phyloP scores from a whole-genome alignment of 257 asterid genomes.

The Solanum chiquidenum region DNA sequence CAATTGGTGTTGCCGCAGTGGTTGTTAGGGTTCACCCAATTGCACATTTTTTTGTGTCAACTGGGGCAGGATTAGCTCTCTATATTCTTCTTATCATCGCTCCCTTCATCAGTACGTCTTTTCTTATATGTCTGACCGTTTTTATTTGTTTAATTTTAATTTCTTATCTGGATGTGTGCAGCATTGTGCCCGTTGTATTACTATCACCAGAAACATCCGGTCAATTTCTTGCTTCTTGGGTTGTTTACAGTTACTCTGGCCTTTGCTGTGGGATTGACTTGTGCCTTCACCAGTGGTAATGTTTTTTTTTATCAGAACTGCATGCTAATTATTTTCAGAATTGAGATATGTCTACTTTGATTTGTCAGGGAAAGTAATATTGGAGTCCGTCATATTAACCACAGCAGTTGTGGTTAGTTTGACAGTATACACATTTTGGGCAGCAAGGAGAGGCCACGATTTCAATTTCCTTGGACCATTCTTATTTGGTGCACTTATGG shows the following conservation, averaged over 20 bases:
- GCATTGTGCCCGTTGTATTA: conserved; percentile 59
- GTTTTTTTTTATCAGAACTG: too few species aligned
- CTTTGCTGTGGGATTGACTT: conserved; percentile 63
- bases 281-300: conserved; percentile 67
- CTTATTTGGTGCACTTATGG: conserved; percentile 23
- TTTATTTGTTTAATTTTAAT: not conserved
- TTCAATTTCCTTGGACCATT: conserved; percentile 47
- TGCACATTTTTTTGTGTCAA: conserved; percentile 21
- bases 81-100: conserved; percentile 17
- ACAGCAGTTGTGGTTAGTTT: conserved; percentile 44
- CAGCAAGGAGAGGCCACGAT: conserved; percentile 55
- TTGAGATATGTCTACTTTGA: not conserved
- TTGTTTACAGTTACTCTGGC: conserved; percentile 62
- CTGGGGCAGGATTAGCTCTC: conserved; percentile 21
- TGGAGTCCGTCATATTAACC: conserved; percentile 41
- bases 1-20: conserved; percentile 35
- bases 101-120: conserved; percentile 20
- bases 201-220: conserved; percentile 70
- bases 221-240: conserved; percentile 69
- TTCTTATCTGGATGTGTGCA: conserved; percentile 11
- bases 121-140: too few species aligned
- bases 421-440: conserved; percentile 65
- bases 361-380: conserved; percentile 25
- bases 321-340: too few species aligned
- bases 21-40: conserved; percentile 30